Conservation (phyloP, 2,329 filamentous ascomycete genomes). For the Emergomyces orientalis region DNA sequence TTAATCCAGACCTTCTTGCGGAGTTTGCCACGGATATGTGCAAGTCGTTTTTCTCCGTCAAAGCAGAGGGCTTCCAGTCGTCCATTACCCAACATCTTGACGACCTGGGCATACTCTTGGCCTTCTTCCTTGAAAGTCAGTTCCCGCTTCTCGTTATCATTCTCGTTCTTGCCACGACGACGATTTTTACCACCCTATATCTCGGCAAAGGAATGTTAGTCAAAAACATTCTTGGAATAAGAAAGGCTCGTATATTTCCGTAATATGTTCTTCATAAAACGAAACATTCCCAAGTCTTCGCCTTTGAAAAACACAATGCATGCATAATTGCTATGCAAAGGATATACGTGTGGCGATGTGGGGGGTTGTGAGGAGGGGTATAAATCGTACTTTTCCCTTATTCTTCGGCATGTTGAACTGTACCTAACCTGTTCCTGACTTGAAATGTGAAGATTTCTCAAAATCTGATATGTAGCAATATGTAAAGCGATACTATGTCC, state of each 20-base stretch:
- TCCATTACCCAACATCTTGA: slow-evolving; percentile 95
- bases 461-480: slow-evolving; percentile 15
- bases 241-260: not conserved
- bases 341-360: slow-evolving; percentile 18
- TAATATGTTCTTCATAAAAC: not conserved
- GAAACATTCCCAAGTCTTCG: not conserved
- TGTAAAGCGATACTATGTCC: no score
- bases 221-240: slow-evolving; percentile 9
- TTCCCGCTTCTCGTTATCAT: slow-evolving; percentile 98
- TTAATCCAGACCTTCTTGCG: slow-evolving; percentile 99
- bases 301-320: not conserved
- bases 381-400: slow-evolving; percentile 83
- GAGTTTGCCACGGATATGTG: slow-evolving; percentile 88
- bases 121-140: slow-evolving; percentile 98
- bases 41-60: slow-evolving; percentile 78
- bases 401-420: slow-evolving; percentile 81
- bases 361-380: slow-evolving; percentile 20
- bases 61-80: slow-evolving; percentile 91
- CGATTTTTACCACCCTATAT: slow-evolving; percentile 91
- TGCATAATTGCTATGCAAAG: not conserved
- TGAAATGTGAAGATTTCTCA: slow-evolving; percentile 12
- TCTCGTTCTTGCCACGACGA: slow-evolving; percentile 97
- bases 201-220: slow-evolving; percentile 20
- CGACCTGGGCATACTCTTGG: slow-evolving; percentile 79
- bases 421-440: not conserved